phyloP scores from a whole-genome alignment of 352 stramenopile species.

The Halophytophthora batemanensis region DNA sequence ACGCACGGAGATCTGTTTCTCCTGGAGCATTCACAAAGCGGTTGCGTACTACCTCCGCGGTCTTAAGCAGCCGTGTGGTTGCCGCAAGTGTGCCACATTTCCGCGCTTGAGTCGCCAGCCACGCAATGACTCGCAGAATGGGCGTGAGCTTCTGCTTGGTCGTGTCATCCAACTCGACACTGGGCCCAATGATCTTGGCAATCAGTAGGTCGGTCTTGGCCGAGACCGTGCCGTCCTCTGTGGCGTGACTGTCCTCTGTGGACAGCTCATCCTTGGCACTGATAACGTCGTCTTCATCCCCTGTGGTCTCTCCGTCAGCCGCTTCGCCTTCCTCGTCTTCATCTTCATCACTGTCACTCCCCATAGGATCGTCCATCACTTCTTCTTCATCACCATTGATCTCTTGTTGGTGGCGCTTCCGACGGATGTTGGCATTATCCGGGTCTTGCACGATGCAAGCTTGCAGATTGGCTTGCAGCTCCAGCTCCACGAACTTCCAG shows the following conservation, averaged over 20 bases:
- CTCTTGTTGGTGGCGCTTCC: conserved; percentile 27
- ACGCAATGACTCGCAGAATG: conserved; percentile 61
- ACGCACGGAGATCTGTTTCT: conserved; percentile 23
- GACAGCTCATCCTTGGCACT: conserved; percentile 2
- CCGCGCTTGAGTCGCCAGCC: conserved; percentile 29
- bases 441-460: conserved; percentile 60
- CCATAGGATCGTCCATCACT: conserved; percentile 12
- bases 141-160: conserved; percentile 34
- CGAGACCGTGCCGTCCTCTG: not conserved
- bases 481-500: conserved; percentile 76
- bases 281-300: conserved; percentile 8
- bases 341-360: conserved; percentile 19
- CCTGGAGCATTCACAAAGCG: conserved; percentile 36
- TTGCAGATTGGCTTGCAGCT: conserved; percentile 69
- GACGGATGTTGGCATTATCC: conserved; percentile 57
- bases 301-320: conserved; percentile 3
- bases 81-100: conserved; percentile 36
- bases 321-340: conserved; percentile 32
- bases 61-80: conserved; percentile 58
- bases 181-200: conserved; percentile 21
- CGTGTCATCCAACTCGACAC: conserved; percentile 35
- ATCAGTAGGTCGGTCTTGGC: conserved; percentile 26
- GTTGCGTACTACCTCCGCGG: conserved; percentile 40
- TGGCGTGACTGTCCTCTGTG: not conserved
- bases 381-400: not conserved